Percentiles rank a stretch among this genome's conserved stretches.
These are phyloP conservation scores for Apiotrichum sp. DNA, from an alignment of 1,284 basidiomycete species.

Conservation along the genomic window DNA sequence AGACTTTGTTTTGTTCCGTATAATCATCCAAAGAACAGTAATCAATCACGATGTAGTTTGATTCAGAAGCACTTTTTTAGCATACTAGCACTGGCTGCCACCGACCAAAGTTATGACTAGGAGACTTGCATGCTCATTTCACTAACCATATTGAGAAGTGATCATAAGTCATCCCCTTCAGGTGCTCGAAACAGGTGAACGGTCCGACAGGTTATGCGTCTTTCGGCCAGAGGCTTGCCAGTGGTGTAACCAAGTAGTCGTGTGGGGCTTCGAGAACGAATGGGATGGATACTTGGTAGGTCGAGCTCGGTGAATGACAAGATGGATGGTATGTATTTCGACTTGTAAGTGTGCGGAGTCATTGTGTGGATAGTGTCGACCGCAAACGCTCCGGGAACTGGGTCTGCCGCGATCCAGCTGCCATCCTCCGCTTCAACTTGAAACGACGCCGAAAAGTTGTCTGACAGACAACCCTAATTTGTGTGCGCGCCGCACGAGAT, in stretches of 20 bases:
- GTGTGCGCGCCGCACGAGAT: constrained; percentile 15
- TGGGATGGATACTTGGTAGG: constrained; percentile 10
- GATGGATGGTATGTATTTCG: constrained; percentile 1
- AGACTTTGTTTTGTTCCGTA: no score
- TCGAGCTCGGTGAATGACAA: constrained; percentile 21
- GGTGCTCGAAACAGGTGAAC: constrained; percentile 26
- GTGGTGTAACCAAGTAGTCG: constrained; percentile 14
- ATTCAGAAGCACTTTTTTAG: no score
- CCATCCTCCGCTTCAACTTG: constrained; percentile 41
- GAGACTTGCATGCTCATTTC: no score
- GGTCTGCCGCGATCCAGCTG: constrained; percentile 61
- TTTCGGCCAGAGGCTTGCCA: constrained; percentile 15
- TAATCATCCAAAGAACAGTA: no score
- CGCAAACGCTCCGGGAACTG: constrained; percentile 62
- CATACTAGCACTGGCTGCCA: no score
- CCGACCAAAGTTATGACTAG: no score
- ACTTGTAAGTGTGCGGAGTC: neutral
- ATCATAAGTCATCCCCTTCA: constrained; percentile 27
- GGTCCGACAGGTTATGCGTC: constrained; percentile 16
- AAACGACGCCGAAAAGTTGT: neutral
- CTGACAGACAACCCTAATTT: neutral
- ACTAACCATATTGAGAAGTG: no score
- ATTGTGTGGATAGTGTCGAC: constrained; percentile 49
- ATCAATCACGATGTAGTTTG: no score
- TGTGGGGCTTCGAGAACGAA: constrained; percentile 2